Evolutionary conservation across 176 grass and related monocot genomes (phyloP).

Genomic region (Carex cristatella): DNA sequence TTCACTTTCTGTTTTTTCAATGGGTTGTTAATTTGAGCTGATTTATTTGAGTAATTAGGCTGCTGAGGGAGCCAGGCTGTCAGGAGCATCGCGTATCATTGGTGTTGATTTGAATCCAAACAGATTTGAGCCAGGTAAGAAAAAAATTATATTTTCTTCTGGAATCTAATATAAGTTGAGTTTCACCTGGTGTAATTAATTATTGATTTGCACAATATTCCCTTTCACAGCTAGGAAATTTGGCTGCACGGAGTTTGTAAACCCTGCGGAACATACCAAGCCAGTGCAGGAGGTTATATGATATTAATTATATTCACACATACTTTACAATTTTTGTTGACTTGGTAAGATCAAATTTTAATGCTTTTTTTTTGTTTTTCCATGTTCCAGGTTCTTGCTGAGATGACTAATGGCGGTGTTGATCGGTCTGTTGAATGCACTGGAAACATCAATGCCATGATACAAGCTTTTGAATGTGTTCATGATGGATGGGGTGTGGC

Average conservation of each 20-base stretch:
- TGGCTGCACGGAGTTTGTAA: constrained; percentile 86
- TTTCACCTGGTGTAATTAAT: background rate
- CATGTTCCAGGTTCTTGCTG: constrained; percentile 52
- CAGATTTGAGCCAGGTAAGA: constrained; percentile 62
- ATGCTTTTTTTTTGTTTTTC: background rate
- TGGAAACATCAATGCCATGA: constrained; percentile 79
- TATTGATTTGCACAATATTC: background rate
- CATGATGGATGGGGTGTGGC: constrained; percentile 89
- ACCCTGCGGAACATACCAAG: constrained; percentile 63
- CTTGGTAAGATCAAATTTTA: background rate
- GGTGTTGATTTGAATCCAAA: constrained; percentile 73
- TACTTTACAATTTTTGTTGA: background rate
- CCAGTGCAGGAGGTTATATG: constrained; percentile 63
- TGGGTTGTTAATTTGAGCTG: background rate
- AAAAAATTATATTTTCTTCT: background rate
- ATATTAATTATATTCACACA: background rate
- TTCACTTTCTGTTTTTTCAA: background rate
- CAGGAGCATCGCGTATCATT: constrained; percentile 76
- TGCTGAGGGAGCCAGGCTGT: constrained; percentile 68
- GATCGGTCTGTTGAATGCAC: constrained; percentile 71
- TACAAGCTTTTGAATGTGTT: constrained; percentile 82
- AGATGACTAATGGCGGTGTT: constrained; percentile 78
- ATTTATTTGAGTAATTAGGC: constrained; percentile 38
- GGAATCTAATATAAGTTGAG: background rate
- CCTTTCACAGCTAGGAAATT: constrained; percentile 70